A percentile compares a stretch with the other conserved stretches of the same genome.
Conservation (phyloP, 176 grass and related monocot species). For the Aegilops umbellulata region DNA sequence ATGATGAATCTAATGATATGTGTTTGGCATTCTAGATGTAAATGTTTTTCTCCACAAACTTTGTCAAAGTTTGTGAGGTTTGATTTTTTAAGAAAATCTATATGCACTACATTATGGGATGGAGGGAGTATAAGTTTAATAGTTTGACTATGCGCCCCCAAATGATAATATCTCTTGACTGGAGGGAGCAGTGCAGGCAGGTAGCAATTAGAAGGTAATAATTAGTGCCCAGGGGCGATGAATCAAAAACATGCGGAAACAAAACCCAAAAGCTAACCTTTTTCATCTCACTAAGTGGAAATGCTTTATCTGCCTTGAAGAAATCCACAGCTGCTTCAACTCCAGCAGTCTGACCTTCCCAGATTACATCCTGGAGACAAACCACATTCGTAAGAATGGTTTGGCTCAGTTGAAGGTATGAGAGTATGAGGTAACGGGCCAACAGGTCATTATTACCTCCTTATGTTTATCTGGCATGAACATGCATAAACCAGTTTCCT, state of each 20-base stretch:
- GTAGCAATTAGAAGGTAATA: slow-evolving; percentile 7
- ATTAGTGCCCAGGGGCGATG: neutral
- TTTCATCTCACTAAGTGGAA: slow-evolving; percentile 64
- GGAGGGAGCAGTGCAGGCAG: neutral
- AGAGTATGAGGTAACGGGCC: neutral
- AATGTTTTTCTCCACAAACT: too few species aligned
- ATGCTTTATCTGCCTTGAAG: slow-evolving; percentile 86
- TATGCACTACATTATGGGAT: too few species aligned
- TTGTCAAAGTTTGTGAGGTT: too few species aligned
- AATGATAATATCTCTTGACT: slow-evolving; percentile 13
- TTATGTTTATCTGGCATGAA: slow-evolving; percentile 85
- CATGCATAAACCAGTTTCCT: slow-evolving; percentile 73
- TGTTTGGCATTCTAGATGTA: too few species aligned
- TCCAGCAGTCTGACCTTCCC: slow-evolving; percentile 94
- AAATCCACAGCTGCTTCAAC: slow-evolving; percentile 76
- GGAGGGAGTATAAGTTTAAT: neutral
- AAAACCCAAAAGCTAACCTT: slow-evolving; percentile 57
- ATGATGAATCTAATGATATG: too few species aligned
- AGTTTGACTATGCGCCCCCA: neutral
- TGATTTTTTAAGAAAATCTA: too few species aligned
- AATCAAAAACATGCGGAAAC: neutral
- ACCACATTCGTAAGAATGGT: slow-evolving; percentile 29
- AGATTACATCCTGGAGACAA: slow-evolving; percentile 60
- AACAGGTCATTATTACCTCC: slow-evolving; percentile 50
- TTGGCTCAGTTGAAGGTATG: slow-evolving; percentile 2